phyloP scores from a whole-genome alignment of 306 rosid species.

The Vigna nakashimae region DNA sequence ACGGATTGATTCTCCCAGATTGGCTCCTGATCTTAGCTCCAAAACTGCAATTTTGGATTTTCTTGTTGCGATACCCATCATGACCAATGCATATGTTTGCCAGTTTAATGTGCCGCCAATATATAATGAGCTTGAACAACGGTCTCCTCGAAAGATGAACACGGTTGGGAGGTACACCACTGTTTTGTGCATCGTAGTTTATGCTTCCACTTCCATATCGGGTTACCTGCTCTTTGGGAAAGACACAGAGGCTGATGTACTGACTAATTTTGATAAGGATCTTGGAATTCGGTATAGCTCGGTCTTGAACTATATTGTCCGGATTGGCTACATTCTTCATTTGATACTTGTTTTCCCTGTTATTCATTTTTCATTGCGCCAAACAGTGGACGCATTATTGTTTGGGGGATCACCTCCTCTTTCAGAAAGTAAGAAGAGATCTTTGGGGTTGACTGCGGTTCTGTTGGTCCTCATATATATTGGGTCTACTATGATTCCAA shows the following conservation, averaged over 20 bases:
- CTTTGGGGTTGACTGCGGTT: conserved; percentile 69
- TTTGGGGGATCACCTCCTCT: conserved; percentile 82
- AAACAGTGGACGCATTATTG: conserved; percentile 75
- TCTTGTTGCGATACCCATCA: conserved; percentile 93
- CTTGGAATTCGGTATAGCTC: conserved; percentile 87
- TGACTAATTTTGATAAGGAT: conserved; percentile 83
- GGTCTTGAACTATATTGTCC: conserved; percentile 71
- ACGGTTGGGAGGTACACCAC: conserved; percentile 86
- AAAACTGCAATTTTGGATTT: conserved; percentile 78
- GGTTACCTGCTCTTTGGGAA: conserved; percentile 90
- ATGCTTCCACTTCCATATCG: conserved; percentile 74
- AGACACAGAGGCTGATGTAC: conserved; percentile 82
- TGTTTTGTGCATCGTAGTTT: conserved; percentile 73
- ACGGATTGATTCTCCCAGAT: conserved; percentile 65
- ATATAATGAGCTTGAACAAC: conserved; percentile 83
- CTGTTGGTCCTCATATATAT: conserved; percentile 79
- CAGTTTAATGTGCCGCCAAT: conserved; percentile 92
- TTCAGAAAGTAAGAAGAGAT: conserved; percentile 81
- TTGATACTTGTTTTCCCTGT: conserved; percentile 95
- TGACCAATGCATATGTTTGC: conserved; percentile 91
- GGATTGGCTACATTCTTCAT: conserved; percentile 92
- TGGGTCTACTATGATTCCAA: conserved; percentile 93
- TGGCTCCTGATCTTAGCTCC: conserved; percentile 85
- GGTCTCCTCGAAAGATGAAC: conserved; percentile 89
- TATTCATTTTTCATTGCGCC: conserved; percentile 87